These are phyloP conservation scores for Triticum turgidum DNA, from an alignment of 176 grass and related monocot species.

Conservation along the genomic window DNA sequence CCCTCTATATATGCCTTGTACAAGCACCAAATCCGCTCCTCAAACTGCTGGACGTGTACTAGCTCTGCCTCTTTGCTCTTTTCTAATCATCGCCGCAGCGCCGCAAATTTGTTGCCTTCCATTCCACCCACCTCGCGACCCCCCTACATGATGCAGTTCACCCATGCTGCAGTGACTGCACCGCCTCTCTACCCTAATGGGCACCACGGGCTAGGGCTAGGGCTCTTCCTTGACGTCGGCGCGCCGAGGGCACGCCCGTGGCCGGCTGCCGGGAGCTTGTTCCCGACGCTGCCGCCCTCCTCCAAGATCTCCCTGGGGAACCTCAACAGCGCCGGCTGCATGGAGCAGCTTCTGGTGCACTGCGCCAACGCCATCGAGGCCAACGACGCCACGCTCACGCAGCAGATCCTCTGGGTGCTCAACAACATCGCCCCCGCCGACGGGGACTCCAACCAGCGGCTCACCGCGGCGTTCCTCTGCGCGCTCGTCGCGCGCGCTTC, in stretches of 20 bases:
- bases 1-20: constrained; percentile 94
- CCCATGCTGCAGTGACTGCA: constrained; percentile 58
- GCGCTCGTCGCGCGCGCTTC: constrained; percentile 84
- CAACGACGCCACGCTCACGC: constrained; percentile 94
- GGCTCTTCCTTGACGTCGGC: constrained; percentile 53
- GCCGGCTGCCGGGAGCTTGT: constrained; percentile 32
- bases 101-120: constrained; percentile 16
- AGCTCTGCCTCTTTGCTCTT: constrained; percentile 27
- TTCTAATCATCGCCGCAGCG: constrained; percentile 42
- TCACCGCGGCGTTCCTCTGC: constrained; percentile 85
- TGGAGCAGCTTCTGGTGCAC: constrained; percentile 98
- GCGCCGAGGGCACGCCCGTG: constrained; percentile 38
- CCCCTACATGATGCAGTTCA: constrained; percentile 96
- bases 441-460: constrained; percentile 86
- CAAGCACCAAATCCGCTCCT: constrained; percentile 88
- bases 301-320: constrained; percentile 68
- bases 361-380: constrained; percentile 95
- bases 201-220: constrained; percentile 44
- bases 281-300: constrained; percentile 30
- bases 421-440: constrained; percentile 97
- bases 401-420: constrained; percentile 97
- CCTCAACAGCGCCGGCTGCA: constrained; percentile 70
- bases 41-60: constrained; percentile 55
- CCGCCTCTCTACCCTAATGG: constrained; percentile 49
- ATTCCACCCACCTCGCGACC: constrained; percentile 14